phyloP scores from a whole-genome alignment of 2,329 filamentous ascomycete species.

The Dothistroma septosporum region DNA sequence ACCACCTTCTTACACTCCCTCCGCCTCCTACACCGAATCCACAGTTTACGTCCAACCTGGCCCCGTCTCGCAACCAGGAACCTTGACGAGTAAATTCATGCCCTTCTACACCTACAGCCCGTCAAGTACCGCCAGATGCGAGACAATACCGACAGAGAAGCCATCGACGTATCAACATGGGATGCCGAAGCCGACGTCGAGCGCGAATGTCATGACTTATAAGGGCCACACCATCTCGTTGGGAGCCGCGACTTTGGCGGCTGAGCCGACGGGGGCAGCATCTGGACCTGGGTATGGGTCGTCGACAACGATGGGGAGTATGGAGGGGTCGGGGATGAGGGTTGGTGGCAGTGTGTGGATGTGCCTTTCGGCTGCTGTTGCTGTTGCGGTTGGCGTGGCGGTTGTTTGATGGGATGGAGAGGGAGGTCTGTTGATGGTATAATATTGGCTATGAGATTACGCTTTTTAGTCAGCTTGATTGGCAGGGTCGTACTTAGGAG shows the following conservation, averaged over 20 bases:
- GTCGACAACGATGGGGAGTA: neutral
- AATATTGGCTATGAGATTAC: neutral
- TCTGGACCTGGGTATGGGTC: neutral
- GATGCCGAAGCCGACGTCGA: neutral
- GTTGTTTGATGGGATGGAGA: neutral
- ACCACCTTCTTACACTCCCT: neutral
- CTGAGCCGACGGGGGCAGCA: conserved; percentile 5
- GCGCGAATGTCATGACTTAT: conserved; percentile 6
- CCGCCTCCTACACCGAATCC: neutral
- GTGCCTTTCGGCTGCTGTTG: neutral
- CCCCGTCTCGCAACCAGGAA: neutral
- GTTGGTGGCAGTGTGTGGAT: neutral
- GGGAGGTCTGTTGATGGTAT: neutral
- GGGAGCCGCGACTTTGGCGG: conserved; percentile 13
- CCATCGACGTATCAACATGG: neutral
- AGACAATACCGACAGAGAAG: neutral
- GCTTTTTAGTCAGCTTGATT: neutral
- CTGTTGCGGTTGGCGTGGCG: neutral
- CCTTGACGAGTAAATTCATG: neutral
- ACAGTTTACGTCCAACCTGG: neutral
- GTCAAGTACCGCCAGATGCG: neutral
- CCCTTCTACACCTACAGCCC: neutral
- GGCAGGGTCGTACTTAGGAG: neutral
- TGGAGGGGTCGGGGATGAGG: neutral
- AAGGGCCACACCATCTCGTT: conserved; percentile 13